Evolutionary conservation across 495 filamentous ascomycete genomes (phyloP).

Genomic region (Recurvomyces mirabilis): DNA sequence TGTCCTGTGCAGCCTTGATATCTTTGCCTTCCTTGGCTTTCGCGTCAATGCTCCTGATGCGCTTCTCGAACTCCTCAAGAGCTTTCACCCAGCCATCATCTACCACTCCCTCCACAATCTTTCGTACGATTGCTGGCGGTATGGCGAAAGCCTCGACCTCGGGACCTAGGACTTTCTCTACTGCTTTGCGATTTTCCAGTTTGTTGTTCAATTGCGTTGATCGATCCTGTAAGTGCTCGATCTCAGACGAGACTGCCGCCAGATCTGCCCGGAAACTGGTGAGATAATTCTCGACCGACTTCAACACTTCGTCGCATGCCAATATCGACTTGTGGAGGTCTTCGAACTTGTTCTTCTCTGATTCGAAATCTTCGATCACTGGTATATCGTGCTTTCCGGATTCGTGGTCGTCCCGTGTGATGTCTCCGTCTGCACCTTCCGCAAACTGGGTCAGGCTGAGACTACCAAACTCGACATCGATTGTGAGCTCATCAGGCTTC

Average conservation of each 20-base stretch:
- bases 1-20: conserved; percentile 66
- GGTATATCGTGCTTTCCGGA: no score
- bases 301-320: conserved; percentile 85
- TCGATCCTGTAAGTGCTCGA: conserved; percentile 80
- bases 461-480: conserved; percentile 67
- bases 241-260: conserved; percentile 82
- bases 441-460: conserved; percentile 66
- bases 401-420: no score
- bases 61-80: conserved; percentile 71
- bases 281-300: conserved; percentile 83
- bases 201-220: conserved; percentile 76
- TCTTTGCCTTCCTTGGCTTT: conserved; percentile 47
- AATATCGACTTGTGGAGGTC: conserved; percentile 80
- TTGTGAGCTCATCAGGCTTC: conserved; percentile 39
- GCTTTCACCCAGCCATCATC: conserved; percentile 84
- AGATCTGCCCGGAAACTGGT: conserved; percentile 88
- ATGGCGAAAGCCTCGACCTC: conserved; percentile 86
- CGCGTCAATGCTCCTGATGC: conserved; percentile 58
- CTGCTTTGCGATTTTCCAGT: conserved; percentile 75
- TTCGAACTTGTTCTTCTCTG: conserved; percentile 78
- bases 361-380: conserved; percentile 69
- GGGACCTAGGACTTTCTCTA: conserved; percentile 80
- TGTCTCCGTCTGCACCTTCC: conserved; percentile 29
- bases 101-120: conserved; percentile 76
- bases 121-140: conserved; percentile 66